Percentiles rank a stretch among this genome's conserved stretches.
These are phyloP conservation scores for Cladosporium halotolerans DNA, from an alignment of 2,329 filamentous ascomycete genomes.

Conservation along the genomic window DNA sequence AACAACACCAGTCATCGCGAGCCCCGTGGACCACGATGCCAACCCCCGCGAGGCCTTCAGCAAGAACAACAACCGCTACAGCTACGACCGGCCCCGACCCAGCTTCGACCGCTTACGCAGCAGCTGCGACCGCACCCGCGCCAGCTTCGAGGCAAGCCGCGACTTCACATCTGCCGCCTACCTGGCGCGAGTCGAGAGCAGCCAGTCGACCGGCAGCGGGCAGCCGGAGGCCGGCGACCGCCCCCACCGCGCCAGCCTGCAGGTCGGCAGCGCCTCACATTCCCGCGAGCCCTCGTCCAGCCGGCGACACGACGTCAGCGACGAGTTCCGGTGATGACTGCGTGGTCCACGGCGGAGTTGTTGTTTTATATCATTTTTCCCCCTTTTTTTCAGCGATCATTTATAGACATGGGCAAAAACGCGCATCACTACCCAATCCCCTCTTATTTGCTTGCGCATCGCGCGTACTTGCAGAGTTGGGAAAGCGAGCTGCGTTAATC, in stretches of 20 bases:
- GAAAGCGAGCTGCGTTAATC: too few species aligned
- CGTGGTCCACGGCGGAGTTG: too few species aligned
- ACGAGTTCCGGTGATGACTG: conserved; percentile 1
- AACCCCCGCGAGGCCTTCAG: conserved; percentile 26
- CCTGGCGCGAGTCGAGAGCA: conserved; percentile 68
- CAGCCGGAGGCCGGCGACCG: neutral
- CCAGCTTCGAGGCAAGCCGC: conserved; percentile 78
- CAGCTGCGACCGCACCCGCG: conserved; percentile 78
- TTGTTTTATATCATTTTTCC: too few species aligned
- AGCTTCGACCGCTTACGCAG: conserved; percentile 83
- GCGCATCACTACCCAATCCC: too few species aligned
- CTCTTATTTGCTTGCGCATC: too few species aligned
- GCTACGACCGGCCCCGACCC: conserved; percentile 64
- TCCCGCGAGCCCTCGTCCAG: conserved; percentile 9
- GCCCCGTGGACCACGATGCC: conserved; percentile 7
- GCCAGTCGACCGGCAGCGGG: conserved; percentile 11
- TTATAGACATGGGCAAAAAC: too few species aligned
- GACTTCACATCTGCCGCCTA: conserved; percentile 90
- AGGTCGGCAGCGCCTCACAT: neutral
- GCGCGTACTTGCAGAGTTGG: too few species aligned
- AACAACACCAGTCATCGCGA: conserved; percentile 20
- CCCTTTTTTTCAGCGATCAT: too few species aligned
- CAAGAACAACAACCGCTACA: conserved; percentile 42
- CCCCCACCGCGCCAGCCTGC: conserved; percentile 1
- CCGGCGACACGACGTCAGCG: conserved; percentile 6